Evolutionary conservation across 2,329 filamentous ascomycete genomes (phyloP).

Genomic region (Ascochyta rabiei): DNA sequence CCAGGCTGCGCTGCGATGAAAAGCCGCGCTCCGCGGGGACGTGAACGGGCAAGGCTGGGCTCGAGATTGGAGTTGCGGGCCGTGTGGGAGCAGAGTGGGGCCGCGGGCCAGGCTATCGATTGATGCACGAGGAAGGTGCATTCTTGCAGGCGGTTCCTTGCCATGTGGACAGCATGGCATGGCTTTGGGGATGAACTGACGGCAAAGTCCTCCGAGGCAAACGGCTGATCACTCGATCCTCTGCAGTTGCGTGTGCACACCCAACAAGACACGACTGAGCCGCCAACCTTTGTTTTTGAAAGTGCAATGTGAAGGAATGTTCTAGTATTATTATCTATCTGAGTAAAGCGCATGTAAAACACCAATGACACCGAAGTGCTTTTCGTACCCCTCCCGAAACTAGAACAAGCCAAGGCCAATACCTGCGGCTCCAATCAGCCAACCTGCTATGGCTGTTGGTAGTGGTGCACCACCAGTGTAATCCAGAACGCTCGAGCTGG

Average conservation of each 20-base stretch:
- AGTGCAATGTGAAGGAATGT: background rate
- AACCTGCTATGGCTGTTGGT: conserved; percentile 23
- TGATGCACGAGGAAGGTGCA: conserved; percentile 11
- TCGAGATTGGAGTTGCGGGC: conserved; percentile 5
- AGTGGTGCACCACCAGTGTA: conserved; percentile 23
- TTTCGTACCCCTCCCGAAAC: background rate
- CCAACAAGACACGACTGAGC: background rate
- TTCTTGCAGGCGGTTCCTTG: conserved; percentile 8
- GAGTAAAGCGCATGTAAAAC: background rate
- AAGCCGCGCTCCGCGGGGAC: conserved; percentile 1
- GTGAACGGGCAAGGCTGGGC: conserved; percentile 6
- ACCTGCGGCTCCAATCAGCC: conserved; percentile 30
- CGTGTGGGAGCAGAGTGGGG: conserved; percentile 9
- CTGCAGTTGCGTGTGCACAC: background rate
- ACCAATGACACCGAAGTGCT: conserved; percentile 3
- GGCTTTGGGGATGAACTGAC: background rate
- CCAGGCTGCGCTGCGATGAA: background rate
- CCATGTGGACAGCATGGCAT: background rate
- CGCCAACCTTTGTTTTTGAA: background rate
- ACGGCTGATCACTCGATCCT: background rate
- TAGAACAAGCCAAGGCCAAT: conserved; percentile 30
- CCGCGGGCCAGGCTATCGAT: conserved; percentile 8
- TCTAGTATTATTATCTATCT: conserved; percentile 10
- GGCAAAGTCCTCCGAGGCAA: background rate
- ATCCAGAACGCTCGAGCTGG: conserved; percentile 9